These are phyloP conservation scores for Parathielavia hyrcaniae DNA, from an alignment of 495 filamentous ascomycete genomes.

Conservation along the genomic window DNA sequence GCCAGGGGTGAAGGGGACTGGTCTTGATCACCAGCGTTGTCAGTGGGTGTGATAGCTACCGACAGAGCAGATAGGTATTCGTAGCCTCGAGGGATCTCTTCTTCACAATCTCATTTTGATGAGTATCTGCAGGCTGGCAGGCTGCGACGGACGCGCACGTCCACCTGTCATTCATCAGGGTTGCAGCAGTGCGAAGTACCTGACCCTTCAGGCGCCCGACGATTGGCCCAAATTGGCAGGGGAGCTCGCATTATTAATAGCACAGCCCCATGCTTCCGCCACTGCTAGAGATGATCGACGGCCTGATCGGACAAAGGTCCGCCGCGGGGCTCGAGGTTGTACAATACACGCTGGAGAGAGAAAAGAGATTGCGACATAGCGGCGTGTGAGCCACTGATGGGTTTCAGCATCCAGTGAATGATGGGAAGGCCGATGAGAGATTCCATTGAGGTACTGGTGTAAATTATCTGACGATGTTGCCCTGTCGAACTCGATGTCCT, in stretches of 20 bases:
- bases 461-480: too few relatives aligned
- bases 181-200: conserved; percentile 10
- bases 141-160: conserved; percentile 8
- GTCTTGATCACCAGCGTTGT: too few relatives aligned
- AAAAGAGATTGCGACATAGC: too few relatives aligned
- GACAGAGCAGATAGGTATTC: too few relatives aligned
- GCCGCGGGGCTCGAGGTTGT: background rate
- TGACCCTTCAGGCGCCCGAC: background rate
- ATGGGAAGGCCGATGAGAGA: too few relatives aligned
- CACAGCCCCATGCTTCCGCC: conserved; percentile 1
- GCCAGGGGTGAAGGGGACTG: background rate
- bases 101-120: background rate
- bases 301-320: background rate
- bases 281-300: background rate
- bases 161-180: background rate
- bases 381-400: too few relatives aligned
- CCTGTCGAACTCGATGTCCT: too few relatives aligned
- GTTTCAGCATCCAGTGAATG: too few relatives aligned
- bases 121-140: background rate
- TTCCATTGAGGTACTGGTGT: too few relatives aligned
- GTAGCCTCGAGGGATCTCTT: too few relatives aligned
- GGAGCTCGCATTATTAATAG: conserved; percentile 19
- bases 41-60: too few relatives aligned
- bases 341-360: background rate
- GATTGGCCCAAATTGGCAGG: background rate